These are phyloP conservation scores for Fistulinella prunicolor DNA, from an alignment of 768 basidiomycete species.

Conservation along the genomic window DNA sequence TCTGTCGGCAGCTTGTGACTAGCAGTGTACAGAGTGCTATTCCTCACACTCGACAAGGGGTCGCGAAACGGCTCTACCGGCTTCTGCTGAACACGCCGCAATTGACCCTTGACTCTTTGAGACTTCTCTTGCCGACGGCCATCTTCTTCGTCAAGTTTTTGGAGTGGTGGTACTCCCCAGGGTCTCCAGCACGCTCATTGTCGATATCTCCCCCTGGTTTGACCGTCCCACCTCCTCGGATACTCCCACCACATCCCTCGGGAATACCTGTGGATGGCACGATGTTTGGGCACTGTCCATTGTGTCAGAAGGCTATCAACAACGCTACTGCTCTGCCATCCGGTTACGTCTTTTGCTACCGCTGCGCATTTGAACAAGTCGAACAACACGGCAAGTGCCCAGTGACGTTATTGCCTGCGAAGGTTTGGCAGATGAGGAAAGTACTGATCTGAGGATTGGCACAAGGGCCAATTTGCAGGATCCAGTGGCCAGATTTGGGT, in stretches of 20 bases:
- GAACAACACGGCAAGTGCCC: slow-evolving; percentile 79
- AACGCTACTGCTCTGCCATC: slow-evolving; percentile 91
- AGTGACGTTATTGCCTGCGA: slow-evolving; percentile 74
- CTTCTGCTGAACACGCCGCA: slow-evolving; percentile 54
- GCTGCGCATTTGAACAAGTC: slow-evolving; percentile 83
- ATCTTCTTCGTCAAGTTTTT: slow-evolving; percentile 96
- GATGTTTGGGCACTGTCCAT: slow-evolving; percentile 79
- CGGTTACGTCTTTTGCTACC: slow-evolving; percentile 94
- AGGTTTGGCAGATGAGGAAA: slow-evolving; percentile 82
- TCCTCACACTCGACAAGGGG: slow-evolving; percentile 31
- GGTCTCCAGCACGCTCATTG: slow-evolving; percentile 77
- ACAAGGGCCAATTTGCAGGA: background rate
- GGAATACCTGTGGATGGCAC: slow-evolving; percentile 61
- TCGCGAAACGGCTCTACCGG: slow-evolving; percentile 44
- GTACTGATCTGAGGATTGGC: slow-evolving; percentile 63
- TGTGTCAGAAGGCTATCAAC: slow-evolving; percentile 68
- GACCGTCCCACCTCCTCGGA: slow-evolving; percentile 70
- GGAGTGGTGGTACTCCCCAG: slow-evolving; percentile 99
- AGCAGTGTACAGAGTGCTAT: slow-evolving; percentile 13
- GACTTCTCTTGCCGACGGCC: slow-evolving; percentile 76
- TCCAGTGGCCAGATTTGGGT: slow-evolving; percentile 2
- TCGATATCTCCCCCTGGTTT: slow-evolving; percentile 61
- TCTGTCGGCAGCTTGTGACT: slow-evolving; percentile 14
- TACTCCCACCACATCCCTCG: slow-evolving; percentile 71
- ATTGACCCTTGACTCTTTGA: slow-evolving; percentile 71